These are phyloP conservation scores for Pythium vanterpoolii DNA, from an alignment of 352 stramenopile species.

Conservation along the genomic window DNA sequence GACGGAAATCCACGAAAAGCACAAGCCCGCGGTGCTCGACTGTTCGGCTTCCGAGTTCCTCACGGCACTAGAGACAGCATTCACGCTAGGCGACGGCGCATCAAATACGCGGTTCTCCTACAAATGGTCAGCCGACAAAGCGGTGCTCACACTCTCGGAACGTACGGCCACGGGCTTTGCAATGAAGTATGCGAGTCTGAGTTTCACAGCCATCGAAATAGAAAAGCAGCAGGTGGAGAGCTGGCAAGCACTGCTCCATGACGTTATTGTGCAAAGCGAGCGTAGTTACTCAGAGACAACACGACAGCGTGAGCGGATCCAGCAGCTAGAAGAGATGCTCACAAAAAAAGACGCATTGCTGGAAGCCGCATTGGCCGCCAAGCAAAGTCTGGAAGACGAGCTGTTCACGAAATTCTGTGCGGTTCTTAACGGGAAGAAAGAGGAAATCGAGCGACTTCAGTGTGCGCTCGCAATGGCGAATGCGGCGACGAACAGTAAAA, in stretches of 20 bases:
- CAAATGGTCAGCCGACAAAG: conserved; percentile 34
- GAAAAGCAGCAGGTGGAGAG: conserved; percentile 8
- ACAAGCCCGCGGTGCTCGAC: conserved; percentile 44
- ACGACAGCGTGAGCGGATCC: conserved; percentile 23
- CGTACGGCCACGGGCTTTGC: conserved; percentile 27
- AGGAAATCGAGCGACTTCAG: conserved; percentile 47
- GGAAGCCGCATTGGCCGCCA: conserved; percentile 34
- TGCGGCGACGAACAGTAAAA: background rate
- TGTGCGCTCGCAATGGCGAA: conserved; percentile 25
- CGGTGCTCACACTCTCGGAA: conserved; percentile 51
- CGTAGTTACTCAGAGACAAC: conserved; percentile 10
- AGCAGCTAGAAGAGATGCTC: conserved; percentile 33
- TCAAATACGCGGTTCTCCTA: conserved; percentile 30
- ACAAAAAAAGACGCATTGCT: conserved; percentile 43
- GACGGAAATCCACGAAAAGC: conserved; percentile 24
- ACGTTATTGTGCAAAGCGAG: conserved; percentile 20
- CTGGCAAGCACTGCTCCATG: conserved; percentile 34
- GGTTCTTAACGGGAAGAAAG: conserved; percentile 61
- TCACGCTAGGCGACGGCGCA: background rate
- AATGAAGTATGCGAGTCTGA: conserved; percentile 51
- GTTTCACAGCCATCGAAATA: conserved; percentile 17
- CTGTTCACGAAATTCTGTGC: conserved; percentile 44
- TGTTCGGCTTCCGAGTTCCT: conserved; percentile 38
- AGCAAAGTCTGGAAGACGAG: conserved; percentile 42
- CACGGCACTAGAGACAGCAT: conserved; percentile 23